These are phyloP conservation scores for Abrus precatorius DNA, from an alignment of 306 rosid genomes.

Conservation along the genomic window DNA sequence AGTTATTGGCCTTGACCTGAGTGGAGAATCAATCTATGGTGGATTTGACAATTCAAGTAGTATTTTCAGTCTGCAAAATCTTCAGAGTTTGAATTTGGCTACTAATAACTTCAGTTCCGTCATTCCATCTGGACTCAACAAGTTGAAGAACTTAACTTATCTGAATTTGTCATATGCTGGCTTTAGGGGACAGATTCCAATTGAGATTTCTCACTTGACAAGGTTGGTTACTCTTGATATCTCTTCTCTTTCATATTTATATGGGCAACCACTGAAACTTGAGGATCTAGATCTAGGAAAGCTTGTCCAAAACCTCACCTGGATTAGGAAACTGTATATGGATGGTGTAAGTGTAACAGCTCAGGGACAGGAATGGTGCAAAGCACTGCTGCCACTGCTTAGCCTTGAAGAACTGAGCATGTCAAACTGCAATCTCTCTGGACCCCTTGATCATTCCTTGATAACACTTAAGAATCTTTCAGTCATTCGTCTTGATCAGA, in stretches of 20 bases:
- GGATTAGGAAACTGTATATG: slow-evolving; percentile 51
- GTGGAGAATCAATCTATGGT: slow-evolving; percentile 38
- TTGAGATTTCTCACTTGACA: slow-evolving; percentile 48
- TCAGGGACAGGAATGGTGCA: slow-evolving; percentile 60
- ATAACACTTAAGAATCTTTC: slow-evolving; percentile 38
- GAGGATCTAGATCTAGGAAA: not conserved
- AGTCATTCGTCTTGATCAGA: slow-evolving; percentile 33
- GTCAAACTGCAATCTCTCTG: slow-evolving; percentile 47
- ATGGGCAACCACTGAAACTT: not conserved
- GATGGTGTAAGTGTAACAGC: slow-evolving; percentile 60
- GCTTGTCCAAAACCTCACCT: slow-evolving; percentile 45
- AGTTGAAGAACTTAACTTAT: slow-evolving; percentile 43
- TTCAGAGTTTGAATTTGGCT: slow-evolving; percentile 47
- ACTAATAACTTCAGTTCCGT: not conserved
- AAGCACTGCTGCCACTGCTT: slow-evolving; percentile 35
- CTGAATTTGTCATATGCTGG: slow-evolving; percentile 51
- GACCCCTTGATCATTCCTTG: slow-evolving; percentile 50
- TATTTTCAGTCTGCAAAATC: slow-evolving; percentile 53
- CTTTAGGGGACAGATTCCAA: slow-evolving; percentile 54
- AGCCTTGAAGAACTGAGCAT: slow-evolving; percentile 52
- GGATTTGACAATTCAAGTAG: slow-evolving; percentile 49
- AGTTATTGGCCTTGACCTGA: slow-evolving; percentile 52
- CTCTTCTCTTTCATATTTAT: slow-evolving; percentile 3
- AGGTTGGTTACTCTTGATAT: slow-evolving; percentile 56
- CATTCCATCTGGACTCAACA: slow-evolving; percentile 50